phyloP scores from a whole-genome alignment of 371 early-diverging fungal genomes.

The Catenaria anguillulae region DNA sequence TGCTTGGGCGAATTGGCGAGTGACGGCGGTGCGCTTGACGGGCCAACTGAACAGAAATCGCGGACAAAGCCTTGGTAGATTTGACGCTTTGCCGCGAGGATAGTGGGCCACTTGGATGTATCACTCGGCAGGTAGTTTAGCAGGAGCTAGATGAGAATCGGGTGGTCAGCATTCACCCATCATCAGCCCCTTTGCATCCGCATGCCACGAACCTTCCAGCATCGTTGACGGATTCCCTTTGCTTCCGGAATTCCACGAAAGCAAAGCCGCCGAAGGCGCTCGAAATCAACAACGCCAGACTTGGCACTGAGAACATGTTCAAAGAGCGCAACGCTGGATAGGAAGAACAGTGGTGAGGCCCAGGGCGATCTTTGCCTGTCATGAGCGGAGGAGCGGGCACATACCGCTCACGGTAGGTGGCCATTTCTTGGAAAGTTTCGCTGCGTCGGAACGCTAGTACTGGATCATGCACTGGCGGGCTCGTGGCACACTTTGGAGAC shows the following conservation, averaged over 20 bases:
- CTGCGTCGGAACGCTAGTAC: too few species aligned
- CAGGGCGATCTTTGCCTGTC: too few species aligned
- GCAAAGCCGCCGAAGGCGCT: slow-evolving; percentile 4
- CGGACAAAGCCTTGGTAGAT: slow-evolving; percentile 39
- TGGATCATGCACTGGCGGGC: too few species aligned
- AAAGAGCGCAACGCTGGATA: not conserved
- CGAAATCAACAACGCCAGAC: not conserved
- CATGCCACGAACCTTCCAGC: too few species aligned
- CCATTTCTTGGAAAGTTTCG: too few species aligned
- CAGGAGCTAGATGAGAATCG: slow-evolving; percentile 26
- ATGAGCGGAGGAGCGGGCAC: too few species aligned
- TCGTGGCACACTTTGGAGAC: too few species aligned
- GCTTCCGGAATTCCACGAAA: slow-evolving; percentile 3
- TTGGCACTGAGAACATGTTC: not conserved
- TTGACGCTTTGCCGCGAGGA: slow-evolving; percentile 31
- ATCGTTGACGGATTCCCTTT: not conserved
- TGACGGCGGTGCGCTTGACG: too few species aligned
- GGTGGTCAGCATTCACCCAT: not conserved
- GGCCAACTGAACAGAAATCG: not conserved
- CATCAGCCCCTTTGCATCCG: not conserved
- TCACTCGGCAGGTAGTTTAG: slow-evolving; percentile 59
- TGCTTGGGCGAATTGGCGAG: too few species aligned
- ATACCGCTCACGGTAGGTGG: too few species aligned
- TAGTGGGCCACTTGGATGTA: slow-evolving; percentile 45
- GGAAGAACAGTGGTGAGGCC: too few species aligned